Percentiles rank a stretch among this genome's conserved stretches.
These are phyloP conservation scores for Candida nitratophila DNA, from an alignment of 805 yeast genomes.

Conservation along the genomic window DNA sequence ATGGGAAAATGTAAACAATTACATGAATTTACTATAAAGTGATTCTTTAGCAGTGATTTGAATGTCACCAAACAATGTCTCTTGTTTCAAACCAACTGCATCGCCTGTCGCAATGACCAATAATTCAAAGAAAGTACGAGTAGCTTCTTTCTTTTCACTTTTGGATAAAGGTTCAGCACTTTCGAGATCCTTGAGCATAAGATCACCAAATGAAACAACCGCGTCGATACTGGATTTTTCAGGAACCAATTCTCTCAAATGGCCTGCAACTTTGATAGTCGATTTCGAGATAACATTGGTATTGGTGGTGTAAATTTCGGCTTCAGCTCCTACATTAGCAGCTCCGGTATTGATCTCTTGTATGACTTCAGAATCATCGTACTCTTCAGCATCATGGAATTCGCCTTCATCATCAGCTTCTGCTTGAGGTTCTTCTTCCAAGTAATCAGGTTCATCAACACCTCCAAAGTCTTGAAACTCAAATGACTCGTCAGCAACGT, in stretches of 20 bases:
- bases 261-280: constrained; percentile 47
- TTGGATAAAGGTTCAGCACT: constrained; percentile 27
- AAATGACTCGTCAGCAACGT: not conserved
- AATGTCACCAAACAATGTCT: constrained; percentile 53
- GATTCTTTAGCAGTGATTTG: constrained; percentile 25
- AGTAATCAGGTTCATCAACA: not conserved
- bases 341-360: constrained; percentile 6
- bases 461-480: constrained; percentile 1
- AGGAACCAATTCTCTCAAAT: constrained; percentile 30
- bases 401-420: constrained; percentile 9
- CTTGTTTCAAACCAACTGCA: constrained; percentile 58
- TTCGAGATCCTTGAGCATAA: constrained; percentile 32
- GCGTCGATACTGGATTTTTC: no score
- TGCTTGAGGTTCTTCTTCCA: not conserved
- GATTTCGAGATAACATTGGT: constrained; percentile 33
- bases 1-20: no score
- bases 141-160: constrained; percentile 49
- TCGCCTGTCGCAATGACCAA: constrained; percentile 75
- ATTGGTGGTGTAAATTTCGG: constrained; percentile 3
- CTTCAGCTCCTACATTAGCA: constrained; percentile 11
- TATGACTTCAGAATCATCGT: constrained; percentile 11
- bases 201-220: constrained; percentile 29
- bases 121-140: constrained; percentile 73
- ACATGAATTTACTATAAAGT: constrained; percentile 12
- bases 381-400: constrained; percentile 14